Evolutionary conservation across 805 yeast genomes (phyloP), one percentile per base, ranked within the genome.

Genomic region (Komagataella populi): DNA sequence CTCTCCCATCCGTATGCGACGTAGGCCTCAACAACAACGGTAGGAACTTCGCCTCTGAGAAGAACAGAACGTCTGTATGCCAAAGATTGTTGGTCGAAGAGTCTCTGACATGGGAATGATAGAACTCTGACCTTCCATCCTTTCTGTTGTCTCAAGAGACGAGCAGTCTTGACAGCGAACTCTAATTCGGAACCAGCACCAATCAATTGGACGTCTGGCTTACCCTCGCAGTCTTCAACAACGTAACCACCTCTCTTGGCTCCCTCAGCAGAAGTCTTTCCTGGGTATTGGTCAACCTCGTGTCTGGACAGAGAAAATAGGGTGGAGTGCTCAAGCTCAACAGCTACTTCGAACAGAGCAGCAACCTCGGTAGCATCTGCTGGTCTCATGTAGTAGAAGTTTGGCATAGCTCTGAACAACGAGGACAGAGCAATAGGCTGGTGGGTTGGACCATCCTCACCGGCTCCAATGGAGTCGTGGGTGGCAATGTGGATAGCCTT

Each of bases 371-470:
- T 70, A 51, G 77, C 74, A 58, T 75, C 80, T 58, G 77, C 76
- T 23, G 80, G 80, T 55, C 80, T 68, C 69, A 78, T 71, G 54
- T 71, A 76, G 60, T 65, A 63, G 48, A 67, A 49, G 65, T 76
- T 76, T 55, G 80, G 80, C 53, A 70, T 63, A 48, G 80, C 74
- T 58, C 80, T 70, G 67, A 72, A 70, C 60, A 75, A 74, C 22
- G 76, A 72, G 48, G 75, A 59, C 47, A 77, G 67, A 60, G 72
- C 80, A 55, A 76, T 73, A 52, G 80, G 80, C 64, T 76, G 80
- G 56, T 76, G 80, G 48, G 80, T 76, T 46, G 80, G 80, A 47
- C 80, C 80, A 55, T 76, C 80, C 65, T 76, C 80, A 56, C 80
- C 80, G 16, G 71, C 70, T 57, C 80, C 80, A 55, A 76, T 75